These are phyloP conservation scores for Lepidium campestre DNA, from an alignment of 441 rosid species.

Conservation along the genomic window DNA sequence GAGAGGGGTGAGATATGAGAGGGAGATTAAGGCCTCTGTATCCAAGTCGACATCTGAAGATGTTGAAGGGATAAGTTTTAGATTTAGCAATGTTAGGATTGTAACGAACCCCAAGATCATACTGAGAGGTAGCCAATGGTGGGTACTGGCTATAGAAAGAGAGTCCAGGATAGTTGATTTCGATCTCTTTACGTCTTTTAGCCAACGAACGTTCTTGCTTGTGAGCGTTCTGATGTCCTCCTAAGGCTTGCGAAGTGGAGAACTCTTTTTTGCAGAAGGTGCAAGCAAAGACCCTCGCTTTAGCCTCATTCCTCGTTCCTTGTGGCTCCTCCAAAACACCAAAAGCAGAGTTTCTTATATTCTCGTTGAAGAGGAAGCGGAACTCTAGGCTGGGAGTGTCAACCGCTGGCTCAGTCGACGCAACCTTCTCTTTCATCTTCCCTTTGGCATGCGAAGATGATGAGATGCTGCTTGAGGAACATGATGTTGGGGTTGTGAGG, in stretches of 20 bases:
- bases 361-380: slow-evolving; percentile 16
- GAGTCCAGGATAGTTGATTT: slow-evolving; percentile 27
- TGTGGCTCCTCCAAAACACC: slow-evolving; percentile 4
- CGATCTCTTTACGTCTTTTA: slow-evolving; percentile 40
- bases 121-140: slow-evolving; percentile 13
- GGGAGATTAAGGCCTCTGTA: slow-evolving; percentile 23
- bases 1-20: slow-evolving; percentile 7
- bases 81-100: slow-evolving; percentile 36
- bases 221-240: slow-evolving; percentile 60
- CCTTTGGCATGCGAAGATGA: slow-evolving; percentile 21
- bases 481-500: slow-evolving; percentile 10
- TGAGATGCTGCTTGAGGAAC: slow-evolving; percentile 26
- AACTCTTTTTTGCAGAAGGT: slow-evolving; percentile 32
- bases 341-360: slow-evolving; percentile 11
- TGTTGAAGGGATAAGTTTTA: slow-evolving; percentile 28
- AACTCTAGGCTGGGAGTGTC: slow-evolving; percentile 22
- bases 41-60: slow-evolving; percentile 28
- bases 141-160: slow-evolving; percentile 16
- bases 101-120: slow-evolving; percentile 32
- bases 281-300: slow-evolving; percentile 27
- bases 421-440: slow-evolving; percentile 18
- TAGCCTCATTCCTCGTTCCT: slow-evolving; percentile 8
- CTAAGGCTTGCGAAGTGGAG: slow-evolving; percentile 39
- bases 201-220: slow-evolving; percentile 49
- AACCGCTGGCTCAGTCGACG: neutral